Evolutionary conservation across 202 grass and related monocot species (phyloP).

Genomic region (Dendrocalamus latiflorus): DNA sequence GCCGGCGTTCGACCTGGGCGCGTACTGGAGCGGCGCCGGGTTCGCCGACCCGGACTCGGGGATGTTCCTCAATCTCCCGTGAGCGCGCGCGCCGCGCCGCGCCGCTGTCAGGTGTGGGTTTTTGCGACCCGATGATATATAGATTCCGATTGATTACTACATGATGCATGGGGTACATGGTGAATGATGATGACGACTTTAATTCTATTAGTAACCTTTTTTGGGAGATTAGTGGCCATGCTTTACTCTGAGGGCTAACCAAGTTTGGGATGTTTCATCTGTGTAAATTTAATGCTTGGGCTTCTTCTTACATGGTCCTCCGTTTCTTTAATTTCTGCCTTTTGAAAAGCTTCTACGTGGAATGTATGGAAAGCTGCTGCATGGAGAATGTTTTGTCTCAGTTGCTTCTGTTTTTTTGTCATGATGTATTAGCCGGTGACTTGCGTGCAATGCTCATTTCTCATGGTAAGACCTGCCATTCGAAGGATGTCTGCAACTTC

Average conservation of each 20-base stretch:
- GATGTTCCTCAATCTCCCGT: conserved; percentile 44
- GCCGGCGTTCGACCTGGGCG: conserved; percentile 22
- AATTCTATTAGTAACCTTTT: conserved; percentile 15
- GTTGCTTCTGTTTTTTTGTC: neutral
- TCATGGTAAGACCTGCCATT: neutral
- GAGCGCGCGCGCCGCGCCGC: neutral
- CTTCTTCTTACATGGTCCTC: neutral
- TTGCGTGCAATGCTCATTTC: neutral
- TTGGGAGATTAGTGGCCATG: conserved; percentile 27
- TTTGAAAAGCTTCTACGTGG: neutral
- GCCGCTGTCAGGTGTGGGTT: conserved; percentile 7
- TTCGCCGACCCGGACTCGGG: conserved; percentile 32
- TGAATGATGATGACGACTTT: conserved; percentile 6
- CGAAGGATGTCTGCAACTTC: no score
- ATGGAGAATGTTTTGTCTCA: neutral
- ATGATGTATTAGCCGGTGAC: neutral
- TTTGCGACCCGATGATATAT: neutral
- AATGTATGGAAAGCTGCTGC: neutral
- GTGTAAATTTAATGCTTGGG: conserved; percentile 21
- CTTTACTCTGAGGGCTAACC: conserved; percentile 31
- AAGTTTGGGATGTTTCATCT: conserved; percentile 2
- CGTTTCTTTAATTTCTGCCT: neutral
- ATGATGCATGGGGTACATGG: neutral
- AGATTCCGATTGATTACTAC: neutral
- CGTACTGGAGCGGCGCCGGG: conserved; percentile 20